phyloP scores from a whole-genome alignment of 2,329 filamentous ascomycete genomes.

The Pseudonectria buxi region DNA sequence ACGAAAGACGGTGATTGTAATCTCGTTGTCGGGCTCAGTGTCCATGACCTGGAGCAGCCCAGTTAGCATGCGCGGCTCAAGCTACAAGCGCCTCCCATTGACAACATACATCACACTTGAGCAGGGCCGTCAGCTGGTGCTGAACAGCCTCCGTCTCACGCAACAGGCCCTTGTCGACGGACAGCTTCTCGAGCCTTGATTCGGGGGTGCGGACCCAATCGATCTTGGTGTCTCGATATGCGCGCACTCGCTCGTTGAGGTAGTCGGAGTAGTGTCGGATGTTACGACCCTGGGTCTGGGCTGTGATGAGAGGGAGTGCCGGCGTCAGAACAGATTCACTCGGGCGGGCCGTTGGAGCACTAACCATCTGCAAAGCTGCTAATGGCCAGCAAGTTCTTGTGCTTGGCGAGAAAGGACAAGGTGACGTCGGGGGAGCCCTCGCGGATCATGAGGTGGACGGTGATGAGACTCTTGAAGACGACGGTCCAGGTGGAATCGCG shows the following conservation, averaged over 20 bases:
- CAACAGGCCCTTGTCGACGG: conserved; percentile 85
- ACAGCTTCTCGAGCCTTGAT: conserved; percentile 74
- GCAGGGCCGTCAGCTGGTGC: conserved; percentile 72
- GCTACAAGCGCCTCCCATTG: not conserved
- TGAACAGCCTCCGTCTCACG: conserved; percentile 90
- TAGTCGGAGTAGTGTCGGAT: conserved; percentile 90
- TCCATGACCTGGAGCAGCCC: conserved; percentile 62
- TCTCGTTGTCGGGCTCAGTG: conserved; percentile 89
- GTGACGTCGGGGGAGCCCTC: conserved; percentile 89
- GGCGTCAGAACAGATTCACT: not conserved
- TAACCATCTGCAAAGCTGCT: conserved; percentile 88
- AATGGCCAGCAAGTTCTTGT: conserved; percentile 77
- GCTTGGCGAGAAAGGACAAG: conserved; percentile 73
- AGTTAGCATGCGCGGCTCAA: conserved; percentile 10
- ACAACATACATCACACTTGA: conserved; percentile 83
- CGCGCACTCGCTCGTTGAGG: conserved; percentile 71
- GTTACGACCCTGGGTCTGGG: conserved; percentile 90
- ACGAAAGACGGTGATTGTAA: conserved; percentile 88
- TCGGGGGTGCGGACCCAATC: conserved; percentile 86
- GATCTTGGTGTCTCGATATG: conserved; percentile 75
- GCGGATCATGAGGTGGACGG: conserved; percentile 93
- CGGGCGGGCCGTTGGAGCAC: conserved; percentile 25
- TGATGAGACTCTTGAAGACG: conserved; percentile 94
- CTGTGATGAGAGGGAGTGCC: conserved; percentile 37
- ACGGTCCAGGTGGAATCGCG: conserved; percentile 99